Evolutionary conservation across 352 stramenopile species (phyloP).

Genomic region (Phytophthora ohioensis): DNA sequence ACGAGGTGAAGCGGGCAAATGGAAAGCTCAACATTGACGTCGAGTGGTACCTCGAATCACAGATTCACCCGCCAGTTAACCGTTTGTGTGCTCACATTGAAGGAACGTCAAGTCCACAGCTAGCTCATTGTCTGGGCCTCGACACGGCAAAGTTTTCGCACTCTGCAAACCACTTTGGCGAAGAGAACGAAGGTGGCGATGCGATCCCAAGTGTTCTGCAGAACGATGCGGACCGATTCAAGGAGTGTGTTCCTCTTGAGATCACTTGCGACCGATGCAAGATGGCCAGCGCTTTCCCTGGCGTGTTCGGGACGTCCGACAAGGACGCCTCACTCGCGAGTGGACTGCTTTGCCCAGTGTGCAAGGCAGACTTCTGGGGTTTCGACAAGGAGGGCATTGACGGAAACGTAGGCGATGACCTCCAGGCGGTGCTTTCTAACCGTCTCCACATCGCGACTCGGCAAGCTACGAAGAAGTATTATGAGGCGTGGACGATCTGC

Average conservation of each 20-base stretch:
- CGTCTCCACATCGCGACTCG: constrained; percentile 84
- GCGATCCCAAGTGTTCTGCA: constrained; percentile 91
- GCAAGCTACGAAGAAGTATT: constrained; percentile 87
- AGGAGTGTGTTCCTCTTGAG: constrained; percentile 81
- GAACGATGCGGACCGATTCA: constrained; percentile 91
- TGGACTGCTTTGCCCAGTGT: constrained; percentile 77
- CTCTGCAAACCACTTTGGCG: constrained; percentile 73
- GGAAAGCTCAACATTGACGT: constrained; percentile 93
- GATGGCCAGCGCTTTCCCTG: constrained; percentile 70
- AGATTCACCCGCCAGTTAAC: constrained; percentile 98
- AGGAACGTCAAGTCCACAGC: constrained; percentile 93
- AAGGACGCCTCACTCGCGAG: constrained; percentile 47
- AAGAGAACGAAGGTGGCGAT: constrained; percentile 88
- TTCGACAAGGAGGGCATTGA: constrained; percentile 83
- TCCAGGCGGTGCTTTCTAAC: constrained; percentile 84
- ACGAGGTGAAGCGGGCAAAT: constrained; percentile 80
- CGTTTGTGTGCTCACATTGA: constrained; percentile 99
- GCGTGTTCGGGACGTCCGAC: constrained; percentile 64
- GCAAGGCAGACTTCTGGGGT: constrained; percentile 84
- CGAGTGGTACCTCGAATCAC: constrained; percentile 97
- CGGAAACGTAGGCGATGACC: constrained; percentile 75
- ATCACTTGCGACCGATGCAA: constrained; percentile 81
- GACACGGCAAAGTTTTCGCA: constrained; percentile 96
- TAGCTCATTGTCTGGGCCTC: constrained; percentile 97
- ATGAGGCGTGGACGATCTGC: constrained; percentile 93